phyloP scores from a whole-genome alignment of 805 yeast species.

The Yarrowia sp. region DNA sequence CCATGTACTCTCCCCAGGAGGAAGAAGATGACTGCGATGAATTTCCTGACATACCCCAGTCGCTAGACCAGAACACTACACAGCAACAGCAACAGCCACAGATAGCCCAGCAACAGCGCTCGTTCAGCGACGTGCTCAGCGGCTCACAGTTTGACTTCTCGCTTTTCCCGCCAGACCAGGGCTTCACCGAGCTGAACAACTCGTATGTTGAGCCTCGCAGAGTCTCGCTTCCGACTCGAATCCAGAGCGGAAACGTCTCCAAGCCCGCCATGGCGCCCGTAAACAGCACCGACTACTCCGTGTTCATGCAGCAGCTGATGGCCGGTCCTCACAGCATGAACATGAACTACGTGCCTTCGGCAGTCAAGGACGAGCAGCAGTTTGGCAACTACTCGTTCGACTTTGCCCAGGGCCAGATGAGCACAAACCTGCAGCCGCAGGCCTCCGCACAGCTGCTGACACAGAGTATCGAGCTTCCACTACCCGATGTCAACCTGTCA shows the following conservation, averaged over 20 bases:
- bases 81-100: background rate
- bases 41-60: slow-evolving; percentile 22
- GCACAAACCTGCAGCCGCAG: background rate
- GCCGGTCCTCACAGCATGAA: background rate
- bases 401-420: background rate
- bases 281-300: slow-evolving; percentile 2
- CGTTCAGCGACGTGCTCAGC: slow-evolving; percentile 10
- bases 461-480: slow-evolving; percentile 1
- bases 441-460: background rate
- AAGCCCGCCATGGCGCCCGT: background rate
- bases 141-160: slow-evolving; percentile 10
- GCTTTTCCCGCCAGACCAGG: slow-evolving; percentile 1
- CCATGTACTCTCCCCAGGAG: slow-evolving; percentile 24
- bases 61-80: background rate
- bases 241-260: background rate
- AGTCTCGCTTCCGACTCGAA: slow-evolving; percentile 1
- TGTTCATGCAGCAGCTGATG: slow-evolving; percentile 16
- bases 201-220: slow-evolving; percentile 13
- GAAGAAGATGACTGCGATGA: slow-evolving; percentile 23
- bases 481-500: slow-evolving; percentile 11
- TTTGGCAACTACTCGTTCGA: slow-evolving; percentile 13
- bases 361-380: background rate
- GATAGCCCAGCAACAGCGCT: background rate
- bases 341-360: background rate
- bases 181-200: background rate